Conservation (phyloP, 2,329 filamentous ascomycete species). For the Colletotrichum sp. region DNA sequence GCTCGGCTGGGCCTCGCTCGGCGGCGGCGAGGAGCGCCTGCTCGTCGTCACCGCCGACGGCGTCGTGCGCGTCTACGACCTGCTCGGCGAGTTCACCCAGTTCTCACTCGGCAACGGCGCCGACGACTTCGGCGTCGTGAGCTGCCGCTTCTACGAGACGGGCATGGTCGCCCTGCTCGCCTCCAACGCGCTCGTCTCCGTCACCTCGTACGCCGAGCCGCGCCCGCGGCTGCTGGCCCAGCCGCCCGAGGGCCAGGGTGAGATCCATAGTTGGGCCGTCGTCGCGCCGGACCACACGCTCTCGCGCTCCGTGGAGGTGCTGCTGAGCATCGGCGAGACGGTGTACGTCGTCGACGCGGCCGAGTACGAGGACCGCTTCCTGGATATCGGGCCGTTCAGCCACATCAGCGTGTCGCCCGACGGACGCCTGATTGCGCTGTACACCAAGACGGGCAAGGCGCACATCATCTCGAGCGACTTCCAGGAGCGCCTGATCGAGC, state of each 20-base stretch:
- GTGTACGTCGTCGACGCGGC: constrained; percentile 86
- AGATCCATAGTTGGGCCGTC: constrained; percentile 87
- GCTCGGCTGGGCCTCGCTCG: constrained; percentile 85
- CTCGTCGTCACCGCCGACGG: constrained; percentile 89
- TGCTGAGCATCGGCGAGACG: constrained; percentile 84
- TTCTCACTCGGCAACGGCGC: constrained; percentile 91
- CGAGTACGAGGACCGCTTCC: constrained; percentile 88
- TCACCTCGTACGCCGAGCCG: constrained; percentile 90
- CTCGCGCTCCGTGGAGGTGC: constrained; percentile 89
- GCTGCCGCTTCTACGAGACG: constrained; percentile 87
- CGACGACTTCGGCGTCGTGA: constrained; percentile 84
- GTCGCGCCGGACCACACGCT: constrained; percentile 88
- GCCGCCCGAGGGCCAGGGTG: constrained; percentile 77
- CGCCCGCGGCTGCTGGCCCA: constrained; percentile 82
- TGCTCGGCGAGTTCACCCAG: constrained; percentile 94
- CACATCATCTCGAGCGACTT: constrained; percentile 97
- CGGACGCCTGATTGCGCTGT: constrained; percentile 86
- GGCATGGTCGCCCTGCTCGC: constrained; percentile 93
- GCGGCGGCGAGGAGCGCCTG: constrained; percentile 74
- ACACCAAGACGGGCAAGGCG: constrained; percentile 82
- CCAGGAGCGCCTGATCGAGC: constrained; percentile 88
- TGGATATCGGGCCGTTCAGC: constrained; percentile 91
- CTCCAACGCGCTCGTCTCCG: constrained; percentile 85
- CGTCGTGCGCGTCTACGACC: constrained; percentile 86
- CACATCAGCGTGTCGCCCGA: constrained; percentile 92